phyloP scores from a whole-genome alignment of 1,284 basidiomycete species.

The Bondarzewia mesenterica region DNA sequence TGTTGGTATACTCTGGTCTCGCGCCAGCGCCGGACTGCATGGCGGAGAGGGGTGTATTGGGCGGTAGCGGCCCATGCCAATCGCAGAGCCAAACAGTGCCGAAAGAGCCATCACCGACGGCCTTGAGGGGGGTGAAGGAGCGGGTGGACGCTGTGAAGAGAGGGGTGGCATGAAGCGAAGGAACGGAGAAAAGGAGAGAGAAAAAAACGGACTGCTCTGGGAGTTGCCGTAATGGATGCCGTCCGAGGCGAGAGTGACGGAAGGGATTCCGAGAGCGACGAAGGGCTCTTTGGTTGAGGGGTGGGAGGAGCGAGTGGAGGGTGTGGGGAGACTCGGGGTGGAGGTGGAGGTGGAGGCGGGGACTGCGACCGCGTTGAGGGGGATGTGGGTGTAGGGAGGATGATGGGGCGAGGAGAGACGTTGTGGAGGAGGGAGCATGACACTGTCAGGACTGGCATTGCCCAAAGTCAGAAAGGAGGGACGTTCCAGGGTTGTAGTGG shows the following conservation, averaged over 20 bases:
- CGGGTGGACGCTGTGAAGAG: constrained; percentile 26
- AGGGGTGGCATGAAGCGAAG: constrained; percentile 4
- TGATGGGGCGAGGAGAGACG: constrained; percentile 41
- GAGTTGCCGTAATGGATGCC: constrained; percentile 64
- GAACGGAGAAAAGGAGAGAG: constrained; percentile 5
- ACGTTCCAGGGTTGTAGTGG: constrained; percentile 9
- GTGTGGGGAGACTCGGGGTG: constrained; percentile 38
- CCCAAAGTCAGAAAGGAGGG: constrained; percentile 23
- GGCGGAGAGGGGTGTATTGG: constrained; percentile 78
- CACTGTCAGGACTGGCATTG: constrained; percentile 46
- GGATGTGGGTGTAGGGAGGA: constrained; percentile 21
- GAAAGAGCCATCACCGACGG: constrained; percentile 93
- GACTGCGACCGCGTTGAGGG: constrained; percentile 14
- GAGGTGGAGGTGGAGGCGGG: constrained; percentile 28
- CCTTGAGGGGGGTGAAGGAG: constrained; percentile 63
- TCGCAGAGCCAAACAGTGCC: constrained; percentile 98
- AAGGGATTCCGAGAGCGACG: constrained; percentile 60
- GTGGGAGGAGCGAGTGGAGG: constrained; percentile 21
- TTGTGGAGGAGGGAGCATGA: constrained; percentile 53
- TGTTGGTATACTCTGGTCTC: constrained; percentile 90
- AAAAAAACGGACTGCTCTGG: constrained; percentile 49
- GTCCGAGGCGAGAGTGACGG: constrained; percentile 60
- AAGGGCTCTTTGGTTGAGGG: constrained; percentile 46
- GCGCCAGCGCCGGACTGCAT: constrained; percentile 89
- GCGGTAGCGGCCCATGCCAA: constrained; percentile 94